Percentiles rank a stretch among this genome's conserved stretches.
These are phyloP conservation scores for Nakazawaea pomicola DNA, from an alignment of 805 yeast species.

Conservation along the genomic window DNA sequence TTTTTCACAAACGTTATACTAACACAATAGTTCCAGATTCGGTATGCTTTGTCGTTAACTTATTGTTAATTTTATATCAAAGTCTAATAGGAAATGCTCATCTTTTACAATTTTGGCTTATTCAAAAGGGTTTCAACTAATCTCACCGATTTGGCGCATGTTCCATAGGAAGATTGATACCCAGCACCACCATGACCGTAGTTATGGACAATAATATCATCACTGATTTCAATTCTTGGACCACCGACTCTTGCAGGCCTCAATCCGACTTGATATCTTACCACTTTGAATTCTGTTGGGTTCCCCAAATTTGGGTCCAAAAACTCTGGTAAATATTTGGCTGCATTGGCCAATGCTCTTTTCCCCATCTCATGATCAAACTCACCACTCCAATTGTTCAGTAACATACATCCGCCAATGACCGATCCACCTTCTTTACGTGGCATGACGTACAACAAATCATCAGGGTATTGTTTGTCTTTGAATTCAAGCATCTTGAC, in stretches of 20 bases:
- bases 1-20: too few relatives aligned
- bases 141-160: constrained; percentile 39
- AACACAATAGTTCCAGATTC: neutral
- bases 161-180: constrained; percentile 65
- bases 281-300: constrained; percentile 40
- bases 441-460: constrained; percentile 59
- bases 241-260: constrained; percentile 64
- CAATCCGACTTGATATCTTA: constrained; percentile 57
- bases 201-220: constrained; percentile 39
- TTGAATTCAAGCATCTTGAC: constrained; percentile 35
- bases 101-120: constrained; percentile 17
- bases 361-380: constrained; percentile 46
- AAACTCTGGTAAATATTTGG: constrained; percentile 49
- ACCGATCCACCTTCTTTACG: constrained; percentile 69
- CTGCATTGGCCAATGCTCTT: constrained; percentile 38
- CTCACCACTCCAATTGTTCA: constrained; percentile 28
- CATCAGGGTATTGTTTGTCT: constrained; percentile 31
- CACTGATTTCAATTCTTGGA: constrained; percentile 35
- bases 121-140: constrained; percentile 22
- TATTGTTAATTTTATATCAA: neutral
- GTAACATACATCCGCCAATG: constrained; percentile 60
- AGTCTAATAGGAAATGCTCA: too few relatives aligned
- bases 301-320: constrained; percentile 24
- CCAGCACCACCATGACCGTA: constrained; percentile 72
- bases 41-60: constrained; percentile 1